Evolutionary conservation across 371 early-diverging fungal genomes (phyloP), one percentile per base, ranked within the genome.

Genomic region (Apophysomyces trapeziformis): DNA sequence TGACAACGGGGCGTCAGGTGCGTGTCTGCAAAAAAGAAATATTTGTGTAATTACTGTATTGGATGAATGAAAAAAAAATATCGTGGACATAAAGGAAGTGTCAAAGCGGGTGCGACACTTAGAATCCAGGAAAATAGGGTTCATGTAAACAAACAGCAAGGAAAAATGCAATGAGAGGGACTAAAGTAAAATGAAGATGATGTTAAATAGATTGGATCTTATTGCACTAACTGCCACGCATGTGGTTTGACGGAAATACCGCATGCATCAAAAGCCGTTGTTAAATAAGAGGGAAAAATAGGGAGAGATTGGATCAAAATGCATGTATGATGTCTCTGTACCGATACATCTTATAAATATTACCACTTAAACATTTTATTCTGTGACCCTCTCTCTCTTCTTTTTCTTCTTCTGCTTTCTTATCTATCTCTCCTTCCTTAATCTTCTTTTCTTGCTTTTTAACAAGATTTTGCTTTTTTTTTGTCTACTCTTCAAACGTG

Each of bases 371-470:
- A 50, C 26, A 26, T 26, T 26, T 26, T 18, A 50, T 50, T 18
- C 9, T 18, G 47, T 37, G 18, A 9, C 8, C 14, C 3, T 32
- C 14, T 35, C 35, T 21, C 18, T 5, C 26, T 61, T 41, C 44
- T 54, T 46, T 47, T 66, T 45, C 46, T 61, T 61, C 35, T 57
- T 43, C 14, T 57, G 11, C 43, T 60, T 41, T 39, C 39, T 35
- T 45, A 9, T 36, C 26, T 45, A 11, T 43, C 45, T 59, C 26
- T 41, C 43, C 26, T 26, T 26, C 26, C 26, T 26, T 26, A 26
- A 26, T 26, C 26, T 26, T 65, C 32, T 39, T 50, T 43, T 65
- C 38, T 45, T 47, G n/a, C 38, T 38, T 21, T 2, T 44, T 21
- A 26, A 14, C 32, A 45, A 14, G 35, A 21, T 45, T 16, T 36